These are phyloP conservation scores for Lantana camara DNA, from an alignment of 257 asterid species.

Conservation along the genomic window DNA sequence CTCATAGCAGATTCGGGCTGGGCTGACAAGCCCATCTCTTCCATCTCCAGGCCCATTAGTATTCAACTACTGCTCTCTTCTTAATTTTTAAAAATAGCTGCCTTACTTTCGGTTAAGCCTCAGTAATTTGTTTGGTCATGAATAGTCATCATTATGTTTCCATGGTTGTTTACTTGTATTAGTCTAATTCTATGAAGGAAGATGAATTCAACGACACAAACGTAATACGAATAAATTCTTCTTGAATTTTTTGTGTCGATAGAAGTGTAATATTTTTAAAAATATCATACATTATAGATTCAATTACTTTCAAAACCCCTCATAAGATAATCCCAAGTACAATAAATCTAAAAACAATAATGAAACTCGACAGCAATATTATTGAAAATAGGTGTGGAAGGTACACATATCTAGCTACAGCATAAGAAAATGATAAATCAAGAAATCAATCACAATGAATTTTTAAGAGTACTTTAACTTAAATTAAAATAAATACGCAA, in stretches of 20 bases:
- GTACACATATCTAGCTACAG: conserved; percentile 21
- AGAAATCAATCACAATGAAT: conserved; percentile 30
- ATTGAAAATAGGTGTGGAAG: conserved; percentile 6
- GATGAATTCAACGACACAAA: no score
- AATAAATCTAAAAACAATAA: not conserved
- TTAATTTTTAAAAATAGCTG: not conserved
- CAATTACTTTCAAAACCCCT: no score
- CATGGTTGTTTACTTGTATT: no score
- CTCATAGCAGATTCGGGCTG: conserved; percentile 59
- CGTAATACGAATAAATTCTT: no score
- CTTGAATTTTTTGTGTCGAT: no score
- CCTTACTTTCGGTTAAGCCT: no score
- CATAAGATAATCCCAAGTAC: no score
- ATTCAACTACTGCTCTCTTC: conserved; percentile 42
- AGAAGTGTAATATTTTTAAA: no score
- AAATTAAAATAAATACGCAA: conserved; percentile 28
- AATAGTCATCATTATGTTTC: no score
- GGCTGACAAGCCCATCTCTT: conserved; percentile 47
- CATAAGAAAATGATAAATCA: conserved; percentile 29
- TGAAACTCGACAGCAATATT: conserved; percentile 9
- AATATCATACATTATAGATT: no score
- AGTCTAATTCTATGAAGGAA: no score
- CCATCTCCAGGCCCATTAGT: conserved; percentile 58
- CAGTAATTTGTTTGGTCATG: no score
- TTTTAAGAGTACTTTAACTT: conserved; percentile 7